These are phyloP conservation scores for Prunus dulcis DNA, from an alignment of 306 rosid species.

Conservation along the genomic window DNA sequence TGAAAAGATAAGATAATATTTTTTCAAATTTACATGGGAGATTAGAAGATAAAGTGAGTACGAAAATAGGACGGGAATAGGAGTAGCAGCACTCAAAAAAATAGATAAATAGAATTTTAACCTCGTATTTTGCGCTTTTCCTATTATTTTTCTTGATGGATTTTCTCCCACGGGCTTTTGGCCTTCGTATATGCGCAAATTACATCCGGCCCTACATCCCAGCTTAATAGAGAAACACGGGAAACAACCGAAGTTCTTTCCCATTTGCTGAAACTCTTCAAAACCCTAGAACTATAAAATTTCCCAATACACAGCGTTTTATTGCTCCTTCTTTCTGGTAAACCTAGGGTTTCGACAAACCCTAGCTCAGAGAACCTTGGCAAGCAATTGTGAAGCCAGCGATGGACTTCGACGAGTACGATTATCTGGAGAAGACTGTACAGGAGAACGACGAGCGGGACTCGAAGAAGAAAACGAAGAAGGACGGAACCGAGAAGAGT, in stretches of 20 bases:
- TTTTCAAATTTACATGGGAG: too few species aligned
- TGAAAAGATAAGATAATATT: too few species aligned
- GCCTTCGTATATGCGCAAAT: too few species aligned
- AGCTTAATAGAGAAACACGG: background rate
- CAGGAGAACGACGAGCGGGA: slow-evolving; percentile 70
- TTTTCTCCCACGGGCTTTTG: too few species aligned
- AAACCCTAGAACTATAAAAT: slow-evolving; percentile 28
- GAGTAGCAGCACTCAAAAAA: too few species aligned
- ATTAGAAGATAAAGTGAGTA: too few species aligned
- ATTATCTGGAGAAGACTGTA: slow-evolving; percentile 91
- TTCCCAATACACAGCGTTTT: background rate
- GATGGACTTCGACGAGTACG: slow-evolving; percentile 98
- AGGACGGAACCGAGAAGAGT: slow-evolving; percentile 46
- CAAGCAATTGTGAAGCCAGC: background rate
- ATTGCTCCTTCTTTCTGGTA: background rate
- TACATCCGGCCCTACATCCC: background rate
- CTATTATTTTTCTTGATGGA: too few species aligned
- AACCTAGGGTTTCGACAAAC: slow-evolving; percentile 24
- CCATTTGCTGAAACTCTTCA: background rate
- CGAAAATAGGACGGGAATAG: too few species aligned
- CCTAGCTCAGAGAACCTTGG: slow-evolving; percentile 13
- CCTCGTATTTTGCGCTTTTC: too few species aligned
- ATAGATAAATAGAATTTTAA: too few species aligned
- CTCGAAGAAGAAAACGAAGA: slow-evolving; percentile 51
- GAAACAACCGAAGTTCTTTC: too few species aligned